Conservation (phyloP, 805 yeast species). For the Saturnispora quitensis region DNA sequence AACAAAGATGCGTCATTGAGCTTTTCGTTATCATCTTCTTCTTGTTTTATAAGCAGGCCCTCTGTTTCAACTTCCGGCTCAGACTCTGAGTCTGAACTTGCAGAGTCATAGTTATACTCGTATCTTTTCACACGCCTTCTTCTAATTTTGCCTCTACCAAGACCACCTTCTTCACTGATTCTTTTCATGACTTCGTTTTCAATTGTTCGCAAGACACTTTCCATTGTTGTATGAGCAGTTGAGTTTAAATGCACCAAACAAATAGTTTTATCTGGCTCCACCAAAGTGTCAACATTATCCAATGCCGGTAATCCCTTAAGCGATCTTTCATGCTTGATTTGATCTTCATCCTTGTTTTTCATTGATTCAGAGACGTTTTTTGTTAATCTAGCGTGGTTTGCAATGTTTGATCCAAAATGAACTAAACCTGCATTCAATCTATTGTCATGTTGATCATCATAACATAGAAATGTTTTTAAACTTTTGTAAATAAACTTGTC, state of each 20-base stretch:
- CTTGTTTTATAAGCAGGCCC: not conserved
- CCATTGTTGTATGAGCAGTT: conserved; percentile 11
- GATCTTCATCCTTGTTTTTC: conserved; percentile 5
- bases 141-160: conserved; percentile 7
- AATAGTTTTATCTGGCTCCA: conserved; percentile 12
- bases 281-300: conserved; percentile 5
- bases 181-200: conserved; percentile 9
- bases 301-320: not conserved
- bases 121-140: conserved; percentile 9
- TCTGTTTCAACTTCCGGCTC: not conserved
- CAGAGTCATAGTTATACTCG: conserved; percentile 6
- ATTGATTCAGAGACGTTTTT: conserved; percentile 17
- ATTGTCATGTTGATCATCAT: conserved; percentile 17
- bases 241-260: conserved; percentile 15
- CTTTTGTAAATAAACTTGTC: conserved; percentile 30
- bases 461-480: conserved; percentile 20
- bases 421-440: conserved; percentile 31
- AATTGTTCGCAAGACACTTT: conserved; percentile 10
- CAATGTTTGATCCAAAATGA: conserved; percentile 34
- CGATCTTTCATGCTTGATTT: not conserved
- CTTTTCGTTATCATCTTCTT: not conserved
- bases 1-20: not conserved
- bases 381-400: conserved; percentile 31
- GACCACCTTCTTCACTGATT: not conserved
- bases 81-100: conserved; percentile 4